Percentiles rank a stretch among this genome's conserved stretches.
These are phyloP conservation scores for Phytophthora vignae DNA, from an alignment of 352 stramenopile species.

Conservation along the genomic window DNA sequence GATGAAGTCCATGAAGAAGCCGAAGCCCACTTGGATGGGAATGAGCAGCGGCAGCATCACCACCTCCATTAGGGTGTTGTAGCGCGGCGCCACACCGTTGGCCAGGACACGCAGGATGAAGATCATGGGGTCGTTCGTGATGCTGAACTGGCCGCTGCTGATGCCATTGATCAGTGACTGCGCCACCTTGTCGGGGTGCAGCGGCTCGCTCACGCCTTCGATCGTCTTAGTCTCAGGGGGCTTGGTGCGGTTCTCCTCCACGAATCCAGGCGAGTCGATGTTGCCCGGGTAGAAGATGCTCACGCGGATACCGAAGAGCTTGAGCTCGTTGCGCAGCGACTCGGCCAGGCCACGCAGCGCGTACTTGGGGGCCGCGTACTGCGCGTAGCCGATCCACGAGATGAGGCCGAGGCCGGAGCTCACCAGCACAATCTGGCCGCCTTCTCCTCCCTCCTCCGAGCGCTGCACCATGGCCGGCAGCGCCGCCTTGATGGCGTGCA, in stretches of 20 bases:
- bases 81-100: constrained; percentile 78
- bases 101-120: constrained; percentile 74
- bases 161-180: constrained; percentile 74
- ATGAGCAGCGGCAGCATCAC: constrained; percentile 69
- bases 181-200: constrained; percentile 69
- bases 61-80: constrained; percentile 78
- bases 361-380: constrained; percentile 88
- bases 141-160: constrained; percentile 74
- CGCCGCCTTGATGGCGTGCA: constrained; percentile 84
- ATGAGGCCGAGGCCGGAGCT: constrained; percentile 73
- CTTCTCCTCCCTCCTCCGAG: constrained; percentile 65
- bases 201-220: constrained; percentile 61
- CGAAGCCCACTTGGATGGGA: constrained; percentile 77
- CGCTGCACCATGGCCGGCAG: constrained; percentile 78
- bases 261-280: constrained; percentile 83
- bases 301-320: constrained; percentile 73
- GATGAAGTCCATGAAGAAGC: constrained; percentile 85
- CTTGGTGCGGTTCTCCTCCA: constrained; percentile 82
- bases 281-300: constrained; percentile 86
- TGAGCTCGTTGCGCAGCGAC: constrained; percentile 80
- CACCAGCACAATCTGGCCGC: constrained; percentile 77
- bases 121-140: constrained; percentile 85
- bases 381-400: constrained; percentile 85
- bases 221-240: constrained; percentile 78
- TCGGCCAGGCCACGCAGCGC: constrained; percentile 82